Conservation (phyloP, 2,329 filamentous ascomycete species). For the Arachnopeziza araneosa region DNA sequence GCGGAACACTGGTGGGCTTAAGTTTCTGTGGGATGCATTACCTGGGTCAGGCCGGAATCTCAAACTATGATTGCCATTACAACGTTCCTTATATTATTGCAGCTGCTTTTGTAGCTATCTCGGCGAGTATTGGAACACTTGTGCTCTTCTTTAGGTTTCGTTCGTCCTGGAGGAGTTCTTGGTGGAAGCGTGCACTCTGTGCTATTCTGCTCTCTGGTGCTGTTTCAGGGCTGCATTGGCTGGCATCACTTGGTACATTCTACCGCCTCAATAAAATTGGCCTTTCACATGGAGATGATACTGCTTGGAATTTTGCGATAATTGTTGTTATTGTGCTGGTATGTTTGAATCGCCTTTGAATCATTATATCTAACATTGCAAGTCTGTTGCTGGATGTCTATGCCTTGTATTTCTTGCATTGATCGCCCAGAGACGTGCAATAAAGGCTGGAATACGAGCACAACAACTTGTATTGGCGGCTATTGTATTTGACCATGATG, state of each 20-base stretch:
- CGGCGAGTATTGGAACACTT: conserved; percentile 64
- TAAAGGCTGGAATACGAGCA: conserved; percentile 34
- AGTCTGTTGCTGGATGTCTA: conserved; percentile 58
- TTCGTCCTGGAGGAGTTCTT: conserved; percentile 69
- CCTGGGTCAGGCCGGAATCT: conserved; percentile 75
- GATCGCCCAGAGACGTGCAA: conserved; percentile 37
- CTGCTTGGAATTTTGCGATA: conserved; percentile 60
- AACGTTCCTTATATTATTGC: conserved; percentile 52
- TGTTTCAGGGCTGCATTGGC: conserved; percentile 86
- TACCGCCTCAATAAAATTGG: conserved; percentile 53
- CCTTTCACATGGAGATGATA: conserved; percentile 32
- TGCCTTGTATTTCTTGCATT: conserved; percentile 49
- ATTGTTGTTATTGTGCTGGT: conserved; percentile 70
- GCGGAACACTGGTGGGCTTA: conserved; percentile 65
- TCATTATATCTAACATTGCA: conserved; percentile 2
- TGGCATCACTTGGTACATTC: conserved; percentile 63
- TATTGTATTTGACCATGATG: conserved; percentile 62
- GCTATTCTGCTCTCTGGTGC: conserved; percentile 64
- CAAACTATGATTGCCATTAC: conserved; percentile 68
- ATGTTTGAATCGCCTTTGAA: conserved; percentile 28
- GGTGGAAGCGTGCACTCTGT: conserved; percentile 67
- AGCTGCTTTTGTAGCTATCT: conserved; percentile 65
- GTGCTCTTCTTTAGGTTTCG: conserved; percentile 73
- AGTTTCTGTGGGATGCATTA: conserved; percentile 86
- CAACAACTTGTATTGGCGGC: conserved; percentile 50